Evolutionary conservation across 306 rosid species (phyloP).

Genomic region (Begonia loranthoides): DNA sequence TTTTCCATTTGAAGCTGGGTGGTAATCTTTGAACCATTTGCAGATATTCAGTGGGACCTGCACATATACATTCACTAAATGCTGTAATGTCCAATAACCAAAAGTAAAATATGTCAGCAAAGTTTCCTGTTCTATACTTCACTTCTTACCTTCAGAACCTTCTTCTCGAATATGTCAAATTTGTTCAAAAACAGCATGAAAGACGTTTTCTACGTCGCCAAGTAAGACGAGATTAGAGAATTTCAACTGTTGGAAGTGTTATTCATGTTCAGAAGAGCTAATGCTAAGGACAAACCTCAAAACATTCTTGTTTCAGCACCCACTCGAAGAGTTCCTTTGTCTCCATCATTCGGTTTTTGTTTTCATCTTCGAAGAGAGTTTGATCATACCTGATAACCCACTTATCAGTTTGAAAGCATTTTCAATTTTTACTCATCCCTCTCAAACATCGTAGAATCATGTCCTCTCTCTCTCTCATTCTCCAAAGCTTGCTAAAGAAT

Average conservation of each 20-base stretch:
- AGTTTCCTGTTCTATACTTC: constrained; percentile 2
- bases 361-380: constrained; percentile 92
- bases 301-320: constrained; percentile 94
- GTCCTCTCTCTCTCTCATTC: too few relatives aligned
- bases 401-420: constrained; percentile 2
- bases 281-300: constrained; percentile 43
- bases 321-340: constrained; percentile 92
- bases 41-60: constrained; percentile 87
- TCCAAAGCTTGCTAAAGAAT: too few relatives aligned
- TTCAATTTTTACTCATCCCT: too few relatives aligned
- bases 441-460: too few relatives aligned
- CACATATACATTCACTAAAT: constrained; percentile 3
- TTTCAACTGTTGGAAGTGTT: too few relatives aligned
- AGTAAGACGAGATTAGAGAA: too few relatives aligned
- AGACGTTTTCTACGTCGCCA: constrained; percentile 68
- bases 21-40: constrained; percentile 92
- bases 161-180: constrained; percentile 95
- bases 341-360: constrained; percentile 91
- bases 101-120: not conserved
- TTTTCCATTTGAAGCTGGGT: constrained; percentile 80
- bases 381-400: constrained; percentile 73
- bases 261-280: too few relatives aligned
- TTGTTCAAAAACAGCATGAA: constrained; percentile 96
- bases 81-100: too few relatives aligned
- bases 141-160: constrained; percentile 63